phyloP scores from a whole-genome alignment of 2,329 filamentous ascomycete species.

The Pseudonectria buxi region DNA sequence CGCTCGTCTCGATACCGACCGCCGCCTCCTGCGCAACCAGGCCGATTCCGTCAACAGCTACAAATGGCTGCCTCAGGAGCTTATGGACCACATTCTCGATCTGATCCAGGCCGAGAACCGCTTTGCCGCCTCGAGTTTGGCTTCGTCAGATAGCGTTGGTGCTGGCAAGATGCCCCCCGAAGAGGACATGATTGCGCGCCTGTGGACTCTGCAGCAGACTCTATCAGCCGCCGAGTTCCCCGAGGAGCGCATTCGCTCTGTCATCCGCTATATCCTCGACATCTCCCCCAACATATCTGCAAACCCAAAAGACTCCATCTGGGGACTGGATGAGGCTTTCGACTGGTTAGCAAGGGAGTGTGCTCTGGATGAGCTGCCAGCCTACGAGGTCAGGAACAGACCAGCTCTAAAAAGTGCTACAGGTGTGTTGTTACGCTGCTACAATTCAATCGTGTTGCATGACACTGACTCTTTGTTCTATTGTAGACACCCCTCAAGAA shows the following conservation, averaged over 20 bases:
- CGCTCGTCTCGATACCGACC: constrained; percentile 74
- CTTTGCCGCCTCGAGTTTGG: constrained; percentile 45
- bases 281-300: constrained; percentile 56
- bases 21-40: constrained; percentile 71
- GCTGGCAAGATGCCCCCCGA: constrained; percentile 55
- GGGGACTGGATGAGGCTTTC: constrained; percentile 81
- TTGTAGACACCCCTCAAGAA: constrained; percentile 42
- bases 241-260: constrained; percentile 53
- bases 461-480: not conserved
- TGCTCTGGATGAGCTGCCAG: constrained; percentile 59
- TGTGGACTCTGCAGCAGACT: constrained; percentile 79
- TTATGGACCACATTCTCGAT: constrained; percentile 71
- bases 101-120: constrained; percentile 61
- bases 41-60: constrained; percentile 64
- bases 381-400: constrained; percentile 51
- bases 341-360: constrained; percentile 87
- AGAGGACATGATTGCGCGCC: constrained; percentile 69
- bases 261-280: constrained; percentile 59
- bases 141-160: constrained; percentile 34
- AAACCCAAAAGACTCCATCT: constrained; percentile 59
- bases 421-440: constrained; percentile 8
- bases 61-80: constrained; percentile 74
- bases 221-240: constrained; percentile 65
- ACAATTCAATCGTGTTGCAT: not conserved
- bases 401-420: constrained; percentile 31